phyloP scores from a whole-genome alignment of 345 rosid species.

The Corchorus olitorius region DNA sequence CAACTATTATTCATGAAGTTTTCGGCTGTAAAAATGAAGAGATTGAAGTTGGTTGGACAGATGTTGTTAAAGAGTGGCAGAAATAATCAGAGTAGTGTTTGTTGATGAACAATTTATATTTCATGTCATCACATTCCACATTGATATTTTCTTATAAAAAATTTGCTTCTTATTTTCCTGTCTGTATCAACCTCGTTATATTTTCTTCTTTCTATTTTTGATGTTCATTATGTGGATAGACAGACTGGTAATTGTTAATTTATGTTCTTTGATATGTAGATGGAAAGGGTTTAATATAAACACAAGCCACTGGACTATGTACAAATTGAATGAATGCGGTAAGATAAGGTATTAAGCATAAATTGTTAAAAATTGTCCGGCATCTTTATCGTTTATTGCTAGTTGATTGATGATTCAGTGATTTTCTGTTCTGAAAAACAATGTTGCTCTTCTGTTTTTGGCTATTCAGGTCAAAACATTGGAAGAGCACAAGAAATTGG shows the following conservation, averaged over 20 bases:
- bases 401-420: neutral
- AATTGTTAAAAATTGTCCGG: conserved; percentile 23
- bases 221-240: neutral
- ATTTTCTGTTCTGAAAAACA: conserved; percentile 31
- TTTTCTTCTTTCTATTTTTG: neutral
- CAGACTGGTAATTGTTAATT: too few species aligned
- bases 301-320: conserved; percentile 67
- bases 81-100: too few species aligned
- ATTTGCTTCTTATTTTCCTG: too few species aligned
- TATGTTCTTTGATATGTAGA: conserved; percentile 35
- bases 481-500: conserved; percentile 76
- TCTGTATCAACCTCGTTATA: too few species aligned
- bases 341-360: conserved; percentile 54
- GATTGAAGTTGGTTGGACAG: too few species aligned
- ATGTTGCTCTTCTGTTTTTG: conserved; percentile 11
- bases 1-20: too few species aligned
- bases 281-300: conserved; percentile 75
- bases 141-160: too few species aligned
- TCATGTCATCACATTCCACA: too few species aligned
- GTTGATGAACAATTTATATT: too few species aligned
- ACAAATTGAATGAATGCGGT: conserved; percentile 58
- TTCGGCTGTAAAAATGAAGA: too few species aligned
- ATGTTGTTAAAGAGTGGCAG: too few species aligned
- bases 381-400: neutral
- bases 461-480: conserved; percentile 78